phyloP scores from a whole-genome alignment of 306 rosid genomes.

The Prunus davidiana region DNA sequence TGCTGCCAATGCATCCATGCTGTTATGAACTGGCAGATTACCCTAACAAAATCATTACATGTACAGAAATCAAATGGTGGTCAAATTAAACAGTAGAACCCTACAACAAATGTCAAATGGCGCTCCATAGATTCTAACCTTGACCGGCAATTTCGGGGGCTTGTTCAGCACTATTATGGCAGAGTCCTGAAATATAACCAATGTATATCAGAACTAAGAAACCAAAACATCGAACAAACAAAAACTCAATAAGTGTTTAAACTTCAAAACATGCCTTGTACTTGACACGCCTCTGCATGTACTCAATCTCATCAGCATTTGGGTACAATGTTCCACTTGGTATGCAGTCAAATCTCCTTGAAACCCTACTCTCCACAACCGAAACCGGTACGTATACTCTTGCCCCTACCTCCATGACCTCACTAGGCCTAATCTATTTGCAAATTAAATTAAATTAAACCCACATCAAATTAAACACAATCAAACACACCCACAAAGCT shows the following conservation, averaged over 20 bases:
- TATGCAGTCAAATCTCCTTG: constrained; percentile 82
- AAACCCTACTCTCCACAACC: constrained; percentile 71
- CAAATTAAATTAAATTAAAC: constrained; percentile 20
- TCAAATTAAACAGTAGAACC: background rate
- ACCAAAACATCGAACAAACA: constrained; percentile 22
- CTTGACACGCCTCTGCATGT: constrained; percentile 85
- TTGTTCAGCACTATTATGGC: constrained; percentile 81
- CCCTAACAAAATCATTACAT: constrained; percentile 53
- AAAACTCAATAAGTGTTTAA: constrained; percentile 11
- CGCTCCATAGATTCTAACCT: constrained; percentile 48
- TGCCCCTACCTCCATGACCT: constrained; percentile 65
- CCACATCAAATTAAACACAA: background rate
- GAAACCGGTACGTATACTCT: constrained; percentile 72
- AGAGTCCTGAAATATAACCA: constrained; percentile 53
- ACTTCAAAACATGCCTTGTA: constrained; percentile 62
- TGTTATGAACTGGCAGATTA: constrained; percentile 85
- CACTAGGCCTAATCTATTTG: constrained; percentile 72
- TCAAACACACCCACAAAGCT: background rate
- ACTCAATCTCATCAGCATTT: constrained; percentile 90
- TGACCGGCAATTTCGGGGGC: constrained; percentile 92
- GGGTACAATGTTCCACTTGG: constrained; percentile 93
- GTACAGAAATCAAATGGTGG: constrained; percentile 25
- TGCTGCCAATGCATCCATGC: constrained; percentile 96
- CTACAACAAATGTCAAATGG: constrained; percentile 10
- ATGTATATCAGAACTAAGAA: background rate